Evolutionary conservation across 106 monocot species (phyloP), one percentile per base, ranked within the genome.

Genomic region (Chionographis japonica): DNA sequence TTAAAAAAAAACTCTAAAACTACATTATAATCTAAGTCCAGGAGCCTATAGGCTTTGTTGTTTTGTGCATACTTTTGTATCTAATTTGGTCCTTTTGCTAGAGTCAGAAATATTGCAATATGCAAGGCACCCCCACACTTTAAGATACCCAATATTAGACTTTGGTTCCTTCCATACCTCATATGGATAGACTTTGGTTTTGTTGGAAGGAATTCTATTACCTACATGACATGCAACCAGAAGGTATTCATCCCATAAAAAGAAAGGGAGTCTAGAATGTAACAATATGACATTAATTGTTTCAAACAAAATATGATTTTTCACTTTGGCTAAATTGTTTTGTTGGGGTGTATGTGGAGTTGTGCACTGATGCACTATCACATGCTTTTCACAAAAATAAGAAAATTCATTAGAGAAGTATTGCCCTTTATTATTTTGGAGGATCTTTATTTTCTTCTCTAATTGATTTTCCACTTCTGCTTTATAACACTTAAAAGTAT

Each of bases 121-220:
- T 18, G 58, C 58, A 4, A 58, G 58, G 19, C 58, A 58, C 20
- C 58, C 20, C 20, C 10, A 58, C 20, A 58, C 17, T 35, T 27
- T 58, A 58, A 58, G 27, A 58, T 58, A 58, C 17, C 20, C 20
- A 4, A 67, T 53, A 50, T 71, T 71, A 16, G 60, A 19, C 13
- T 60, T 71, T 51, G 6, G 27, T 5, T 14, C 37, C 27, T 39
- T 62, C 37, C 62, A 72, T 9, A 72, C 2, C 53, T 72, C 62
- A 54, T 72, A 62, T 1, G 61, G 53, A 3, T 43, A 52, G 1
- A 53, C 4, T 2, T 62, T 10, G n/a, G 14, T 50, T 2, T 37
- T 62, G 36, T 50, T 62, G 0, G 11, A 50, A 3, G 14, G 3
- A 50, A 70, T 60, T 60, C 17, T 72, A 40, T 72, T 72, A 16